These are phyloP conservation scores for Aspergillus bertholletiae DNA, from an alignment of 495 filamentous ascomycete species.

Conservation along the genomic window DNA sequence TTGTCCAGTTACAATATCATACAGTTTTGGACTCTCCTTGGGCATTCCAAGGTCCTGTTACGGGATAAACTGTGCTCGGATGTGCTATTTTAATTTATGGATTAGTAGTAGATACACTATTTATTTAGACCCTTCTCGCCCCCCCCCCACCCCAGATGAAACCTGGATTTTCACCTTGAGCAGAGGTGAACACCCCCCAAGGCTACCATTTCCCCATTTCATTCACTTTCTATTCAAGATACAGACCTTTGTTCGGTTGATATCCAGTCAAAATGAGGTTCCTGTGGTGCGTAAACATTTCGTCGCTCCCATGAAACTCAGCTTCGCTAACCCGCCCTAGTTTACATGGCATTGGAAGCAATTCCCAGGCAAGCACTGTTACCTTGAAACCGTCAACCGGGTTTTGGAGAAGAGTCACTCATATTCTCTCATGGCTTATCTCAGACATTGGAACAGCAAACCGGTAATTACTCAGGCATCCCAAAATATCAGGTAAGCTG, in stretches of 20 bases:
- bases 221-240: too few relatives aligned
- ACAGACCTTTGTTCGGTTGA: neutral
- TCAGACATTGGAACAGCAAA: conserved; percentile 12
- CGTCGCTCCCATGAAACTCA: neutral
- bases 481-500: neutral
- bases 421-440: too few relatives aligned
- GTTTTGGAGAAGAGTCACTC: neutral
- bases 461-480: neutral
- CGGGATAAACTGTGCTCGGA: too few relatives aligned
- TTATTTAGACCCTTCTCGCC: too few relatives aligned
- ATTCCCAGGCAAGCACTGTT: conserved; percentile 12
- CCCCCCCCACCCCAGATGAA: too few relatives aligned
- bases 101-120: too few relatives aligned
- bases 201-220: neutral
- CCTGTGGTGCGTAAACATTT: neutral
- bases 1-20: too few relatives aligned
- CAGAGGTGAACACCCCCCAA: too few relatives aligned
- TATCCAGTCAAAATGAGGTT: neutral
- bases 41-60: too few relatives aligned
- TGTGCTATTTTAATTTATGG: too few relatives aligned
- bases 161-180: too few relatives aligned
- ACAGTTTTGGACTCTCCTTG: too few relatives aligned
- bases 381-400: neutral
- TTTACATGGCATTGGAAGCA: conserved; percentile 15
- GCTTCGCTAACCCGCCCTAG: conserved; percentile 2